phyloP scores from a whole-genome alignment of 371 early-diverging fungal genomes.

The Mortierella sp. region DNA sequence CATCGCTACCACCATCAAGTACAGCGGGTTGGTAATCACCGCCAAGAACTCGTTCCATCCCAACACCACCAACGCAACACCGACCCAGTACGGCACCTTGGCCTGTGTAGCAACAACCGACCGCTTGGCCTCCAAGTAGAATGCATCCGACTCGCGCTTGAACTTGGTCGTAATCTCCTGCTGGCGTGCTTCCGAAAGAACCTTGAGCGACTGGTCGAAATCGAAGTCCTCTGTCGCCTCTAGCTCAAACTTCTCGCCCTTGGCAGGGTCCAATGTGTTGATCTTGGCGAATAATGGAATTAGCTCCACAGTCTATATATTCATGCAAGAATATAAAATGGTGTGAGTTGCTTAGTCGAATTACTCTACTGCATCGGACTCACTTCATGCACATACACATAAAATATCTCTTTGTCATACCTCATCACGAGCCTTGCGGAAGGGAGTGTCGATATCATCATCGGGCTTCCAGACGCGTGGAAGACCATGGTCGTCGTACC shows the following conservation, averaged over 20 bases:
- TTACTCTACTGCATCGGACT: background rate
- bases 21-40: conserved; percentile 86
- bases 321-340: background rate
- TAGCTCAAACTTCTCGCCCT: conserved; percentile 41
- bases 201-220: conserved; percentile 68
- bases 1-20: conserved; percentile 72
- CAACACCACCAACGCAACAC: conserved; percentile 79
- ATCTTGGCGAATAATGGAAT: conserved; percentile 77
- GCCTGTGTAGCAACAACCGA: conserved; percentile 90
- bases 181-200: conserved; percentile 78
- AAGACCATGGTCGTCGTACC: conserved; percentile 92
- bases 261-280: conserved; percentile 59
- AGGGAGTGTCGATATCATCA: conserved; percentile 94
- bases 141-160: conserved; percentile 89
- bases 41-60: conserved; percentile 96
- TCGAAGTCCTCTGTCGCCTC: conserved; percentile 68
- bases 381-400: background rate
- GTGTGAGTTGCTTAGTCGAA: background rate
- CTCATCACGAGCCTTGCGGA: conserved; percentile 78
- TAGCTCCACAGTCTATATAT: conserved; percentile 69
- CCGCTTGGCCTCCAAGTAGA: conserved; percentile 96
- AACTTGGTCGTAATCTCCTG: conserved; percentile 86
- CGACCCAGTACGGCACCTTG: conserved; percentile 91
- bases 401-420: conserved; percentile 36
- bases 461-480: conserved; percentile 96